These are phyloP conservation scores for Tolypocladium cylindrosporum DNA, from an alignment of 2,329 filamentous ascomycete species.

Conservation along the genomic window DNA sequence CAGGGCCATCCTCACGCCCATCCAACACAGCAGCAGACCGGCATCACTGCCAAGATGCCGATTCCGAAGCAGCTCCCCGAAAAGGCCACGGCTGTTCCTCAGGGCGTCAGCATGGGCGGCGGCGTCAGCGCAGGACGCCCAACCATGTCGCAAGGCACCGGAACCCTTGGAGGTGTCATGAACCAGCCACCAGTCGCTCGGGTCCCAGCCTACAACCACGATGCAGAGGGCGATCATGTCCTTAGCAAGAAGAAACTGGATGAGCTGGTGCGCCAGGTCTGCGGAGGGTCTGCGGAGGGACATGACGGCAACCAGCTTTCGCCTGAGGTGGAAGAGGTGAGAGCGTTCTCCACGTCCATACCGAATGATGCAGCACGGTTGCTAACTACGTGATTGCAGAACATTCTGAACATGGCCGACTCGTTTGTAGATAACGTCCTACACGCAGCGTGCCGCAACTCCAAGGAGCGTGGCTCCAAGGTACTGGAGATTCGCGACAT, in stretches of 20 bases:
- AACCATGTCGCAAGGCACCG: conserved; percentile 72
- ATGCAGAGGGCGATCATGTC: conserved; percentile 84
- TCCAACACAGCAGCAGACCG: conserved; percentile 25
- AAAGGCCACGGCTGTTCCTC: conserved; percentile 57
- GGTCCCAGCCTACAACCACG: conserved; percentile 73
- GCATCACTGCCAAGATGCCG: conserved; percentile 55
- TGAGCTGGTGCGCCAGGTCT: conserved; percentile 88
- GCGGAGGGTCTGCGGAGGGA: conserved; percentile 65
- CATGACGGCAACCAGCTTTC: conserved; percentile 69
- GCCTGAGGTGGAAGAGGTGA: conserved; percentile 91
- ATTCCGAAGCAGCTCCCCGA: conserved; percentile 72
- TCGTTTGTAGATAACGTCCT: conserved; percentile 92
- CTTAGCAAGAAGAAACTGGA: conserved; percentile 98
- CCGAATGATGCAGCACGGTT: background rate
- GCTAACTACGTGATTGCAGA: conserved; percentile 38
- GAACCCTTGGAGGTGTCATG: conserved; percentile 71
- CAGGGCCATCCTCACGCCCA: conserved; percentile 11
- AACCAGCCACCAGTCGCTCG: conserved; percentile 77
- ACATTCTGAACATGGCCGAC: conserved; percentile 80
- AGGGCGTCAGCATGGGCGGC: conserved; percentile 61
- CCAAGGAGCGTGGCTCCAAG: conserved; percentile 85
- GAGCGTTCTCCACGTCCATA: conserved; percentile 10
- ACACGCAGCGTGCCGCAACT: conserved; percentile 76
- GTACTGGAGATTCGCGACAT: conserved; percentile 83
- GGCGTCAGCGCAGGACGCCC: conserved; percentile 59